phyloP scores from a whole-genome alignment of 1,284 basidiomycete genomes.

The Mycena sp. region DNA sequence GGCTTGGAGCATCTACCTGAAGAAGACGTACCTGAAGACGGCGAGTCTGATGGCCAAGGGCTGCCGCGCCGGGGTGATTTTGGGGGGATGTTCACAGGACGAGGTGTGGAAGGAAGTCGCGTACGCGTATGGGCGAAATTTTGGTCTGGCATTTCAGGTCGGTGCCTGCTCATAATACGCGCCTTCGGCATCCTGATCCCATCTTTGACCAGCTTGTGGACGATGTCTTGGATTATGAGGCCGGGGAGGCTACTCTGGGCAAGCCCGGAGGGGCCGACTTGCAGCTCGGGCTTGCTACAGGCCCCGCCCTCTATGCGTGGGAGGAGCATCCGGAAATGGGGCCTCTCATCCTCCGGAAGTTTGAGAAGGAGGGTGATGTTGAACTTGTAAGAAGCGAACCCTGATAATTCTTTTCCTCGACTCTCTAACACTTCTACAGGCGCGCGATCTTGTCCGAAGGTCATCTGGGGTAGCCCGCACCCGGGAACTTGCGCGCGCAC shows the following conservation, averaged over 20 bases:
- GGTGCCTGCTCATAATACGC: constrained; percentile 34
- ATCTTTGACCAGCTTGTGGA: constrained; percentile 79
- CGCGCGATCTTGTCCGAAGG: constrained; percentile 75
- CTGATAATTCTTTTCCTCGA: constrained; percentile 2
- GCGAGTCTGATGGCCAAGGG: constrained; percentile 97
- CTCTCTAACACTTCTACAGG: constrained; percentile 55
- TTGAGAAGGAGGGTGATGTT: constrained; percentile 85
- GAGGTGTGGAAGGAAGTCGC: constrained; percentile 94
- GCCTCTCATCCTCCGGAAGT: constrained; percentile 87
- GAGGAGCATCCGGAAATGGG: constrained; percentile 88
- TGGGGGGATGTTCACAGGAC: constrained; percentile 87
- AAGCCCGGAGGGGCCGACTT: constrained; percentile 92
- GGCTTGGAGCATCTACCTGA: constrained; percentile 89
- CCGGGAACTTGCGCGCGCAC: constrained; percentile 77
- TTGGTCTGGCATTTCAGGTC: constrained; percentile 96
- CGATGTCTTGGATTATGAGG: constrained; percentile 91
- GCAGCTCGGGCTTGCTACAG: constrained; percentile 89
- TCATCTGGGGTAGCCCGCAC: constrained; percentile 87
- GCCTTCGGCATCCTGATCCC: constrained; percentile 7
- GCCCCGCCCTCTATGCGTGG: constrained; percentile 94
- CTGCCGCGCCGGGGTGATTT: constrained; percentile 86
- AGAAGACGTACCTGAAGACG: constrained; percentile 97
- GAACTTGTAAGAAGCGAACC: constrained; percentile 67
- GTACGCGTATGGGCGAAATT: constrained; percentile 90
- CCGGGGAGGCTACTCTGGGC: constrained; percentile 71